Base-by-base conservation (phyloP, 805 yeast species). In the Schwanniomyces vanrijiae region DNA sequence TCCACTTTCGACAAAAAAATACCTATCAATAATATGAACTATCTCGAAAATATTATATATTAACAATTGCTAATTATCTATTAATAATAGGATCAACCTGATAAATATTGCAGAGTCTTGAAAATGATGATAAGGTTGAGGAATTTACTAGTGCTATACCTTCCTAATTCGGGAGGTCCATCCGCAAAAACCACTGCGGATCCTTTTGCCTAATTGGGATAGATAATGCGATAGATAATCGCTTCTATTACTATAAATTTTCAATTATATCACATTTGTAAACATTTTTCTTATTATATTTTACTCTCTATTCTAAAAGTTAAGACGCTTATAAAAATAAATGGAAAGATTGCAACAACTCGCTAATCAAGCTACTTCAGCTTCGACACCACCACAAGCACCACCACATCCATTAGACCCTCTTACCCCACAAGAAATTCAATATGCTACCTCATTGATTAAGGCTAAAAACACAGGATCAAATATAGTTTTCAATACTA, bases 321-420 rank as follows among this genome's bases (percentile, higher is more conserved):
- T 19, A 13, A 29, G 11, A 14, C 19, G 10, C 29, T 33, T 28
- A 8, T 4, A 7, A 42, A 21, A 29, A 26, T 46, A 22, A 19
- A 83, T 83, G 88, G 85, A 83, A 66, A 81, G 88, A 71, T 73
- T 83, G 59, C 76, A 75, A 56, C 87, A 83, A 69, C 73, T 83
- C 47, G 84, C 86, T 39, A 61, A 74, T 35, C 88, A 83, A 62
- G 73, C 86, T 37, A 76, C 82, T 14, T 81, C 85, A 35, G 71
- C 84, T 33, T 64, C 66, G 45, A 67, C 73, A 29, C 72, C 84
- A 22, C 84, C 85, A 41, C 69, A 82, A 43, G 61, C 72, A 3
- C 84, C 87, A 49, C 69, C 70, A 13, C 87, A 84, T 65, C 89
- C 89, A 13, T 71, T 85, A 61, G 91, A 86, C 68, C 92, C 91